Evolutionary conservation across 768 basidiomycete genomes (phyloP).

Genomic region (Calocera viscosa): DNA sequence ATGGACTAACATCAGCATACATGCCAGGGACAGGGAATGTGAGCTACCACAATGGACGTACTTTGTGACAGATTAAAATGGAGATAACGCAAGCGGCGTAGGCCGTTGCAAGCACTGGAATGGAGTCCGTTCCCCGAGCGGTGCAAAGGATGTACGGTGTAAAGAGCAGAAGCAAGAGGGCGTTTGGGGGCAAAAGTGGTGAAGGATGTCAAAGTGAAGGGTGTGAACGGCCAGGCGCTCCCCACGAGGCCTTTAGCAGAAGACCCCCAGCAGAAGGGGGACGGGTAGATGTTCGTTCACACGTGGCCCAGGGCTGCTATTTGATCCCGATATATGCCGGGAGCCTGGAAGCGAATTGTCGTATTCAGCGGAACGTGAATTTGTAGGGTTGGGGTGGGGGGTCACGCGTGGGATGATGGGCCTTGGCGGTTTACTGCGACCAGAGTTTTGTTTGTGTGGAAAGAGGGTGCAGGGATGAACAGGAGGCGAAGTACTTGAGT

Average conservation of each 20-base stretch:
- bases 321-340: neutral
- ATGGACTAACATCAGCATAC: neutral
- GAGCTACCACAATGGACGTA: neutral
- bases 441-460: neutral
- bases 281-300: constrained; percentile 6
- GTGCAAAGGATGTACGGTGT: neutral
- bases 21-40: neutral
- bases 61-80: neutral
- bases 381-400: neutral
- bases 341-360: constrained; percentile 1
- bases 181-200: neutral
- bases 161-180: neutral
- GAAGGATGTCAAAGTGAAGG: neutral
- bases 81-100: neutral
- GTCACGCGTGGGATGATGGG: neutral
- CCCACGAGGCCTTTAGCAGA: neutral
- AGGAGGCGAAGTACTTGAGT: neutral
- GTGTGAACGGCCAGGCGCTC: neutral
- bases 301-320: neutral
- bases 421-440: neutral
- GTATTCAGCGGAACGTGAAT: neutral
- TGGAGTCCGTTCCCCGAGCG: neutral
- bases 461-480: neutral
- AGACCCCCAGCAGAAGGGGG: neutral
- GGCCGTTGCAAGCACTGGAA: neutral